Conservation (phyloP, 305 asterid species). For the Solanum hybrid region DNA sequence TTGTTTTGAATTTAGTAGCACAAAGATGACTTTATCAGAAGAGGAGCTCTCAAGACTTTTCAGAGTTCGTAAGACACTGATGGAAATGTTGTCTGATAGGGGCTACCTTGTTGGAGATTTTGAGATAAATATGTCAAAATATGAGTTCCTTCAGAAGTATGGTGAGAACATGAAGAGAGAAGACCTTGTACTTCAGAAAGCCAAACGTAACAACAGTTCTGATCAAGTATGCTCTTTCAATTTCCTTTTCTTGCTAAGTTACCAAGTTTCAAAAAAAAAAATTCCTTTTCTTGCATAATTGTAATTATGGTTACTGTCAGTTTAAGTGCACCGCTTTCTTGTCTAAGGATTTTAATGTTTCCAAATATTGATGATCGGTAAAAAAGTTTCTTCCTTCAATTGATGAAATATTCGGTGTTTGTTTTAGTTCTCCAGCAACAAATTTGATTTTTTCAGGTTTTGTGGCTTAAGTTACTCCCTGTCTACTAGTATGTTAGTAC, state of each 20-base stretch:
- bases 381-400: too few relatives aligned
- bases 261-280: too few relatives aligned
- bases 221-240: conserved; percentile 41
- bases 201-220: conserved; percentile 38
- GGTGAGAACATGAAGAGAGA: conserved; percentile 84
- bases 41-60: conserved; percentile 45
- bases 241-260: too few relatives aligned
- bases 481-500: neutral
- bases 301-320: neutral
- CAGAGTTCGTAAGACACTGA: conserved; percentile 55
- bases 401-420: neutral
- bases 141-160: conserved; percentile 45
- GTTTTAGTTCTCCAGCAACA: too few relatives aligned
- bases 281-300: neutral
- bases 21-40: conserved; percentile 46
- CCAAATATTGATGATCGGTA: too few relatives aligned
- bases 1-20: conserved; percentile 5
- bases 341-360: neutral
- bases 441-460: too few relatives aligned
- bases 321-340: neutral
- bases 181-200: conserved; percentile 52
- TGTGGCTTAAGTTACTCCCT: neutral
- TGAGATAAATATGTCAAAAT: conserved; percentile 54
- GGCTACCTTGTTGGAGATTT: conserved; percentile 54
- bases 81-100: conserved; percentile 72